Evolutionary conservation across 306 rosid species (phyloP), one percentile per base, ranked within the genome.

Genomic region (Rosa lucieae): DNA sequence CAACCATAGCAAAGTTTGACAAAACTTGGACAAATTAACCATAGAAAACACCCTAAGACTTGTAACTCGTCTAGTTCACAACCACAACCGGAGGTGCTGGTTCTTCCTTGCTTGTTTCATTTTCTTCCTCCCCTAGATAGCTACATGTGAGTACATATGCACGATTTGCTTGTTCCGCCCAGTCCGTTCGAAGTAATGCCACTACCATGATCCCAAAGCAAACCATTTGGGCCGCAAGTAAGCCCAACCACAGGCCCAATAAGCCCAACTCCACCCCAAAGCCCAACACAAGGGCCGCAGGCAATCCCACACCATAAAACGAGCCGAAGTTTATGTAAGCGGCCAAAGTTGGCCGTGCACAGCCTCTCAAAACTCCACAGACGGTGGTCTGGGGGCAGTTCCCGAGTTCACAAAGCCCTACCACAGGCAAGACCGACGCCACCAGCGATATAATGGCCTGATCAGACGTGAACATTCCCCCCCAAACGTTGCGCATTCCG

Each of bases 391-490:
- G 93, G 0, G 85, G 89, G 59, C 87, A 79, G 13, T 87, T 89
- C 37, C 89, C 85, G 0, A 87, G 46, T 72, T 87, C 93, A 46
- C 91, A 89, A 10, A 88, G 13, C 29, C 87, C 89, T 76, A 81
- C 72, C 5, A 85, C 58, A 0, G 87, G 87, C 75, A 88, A 12
- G 0, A 63, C 69, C 2, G 67, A 29, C 1, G 81, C 82, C 3
- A 73, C 7, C 59, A 87, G 39, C 12, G 78, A 51, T 9, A 72
- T 11, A 42, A 85, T 73, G 5, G 53, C 76, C 21, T 51, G 11
- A 49, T 89, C 91, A 0, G 68, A 0, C 0, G 86, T 89, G 70
- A 81, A 87, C 1, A 85, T 7, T 5, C 0, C 29, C 4, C 88
- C 89, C 90, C 90, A 87, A 0, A 8, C 2, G 32, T 78, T 40